Evolutionary conservation across 2,329 filamentous ascomycete species (phyloP).

Genomic region (Ceratocystis cacaofunesta): DNA sequence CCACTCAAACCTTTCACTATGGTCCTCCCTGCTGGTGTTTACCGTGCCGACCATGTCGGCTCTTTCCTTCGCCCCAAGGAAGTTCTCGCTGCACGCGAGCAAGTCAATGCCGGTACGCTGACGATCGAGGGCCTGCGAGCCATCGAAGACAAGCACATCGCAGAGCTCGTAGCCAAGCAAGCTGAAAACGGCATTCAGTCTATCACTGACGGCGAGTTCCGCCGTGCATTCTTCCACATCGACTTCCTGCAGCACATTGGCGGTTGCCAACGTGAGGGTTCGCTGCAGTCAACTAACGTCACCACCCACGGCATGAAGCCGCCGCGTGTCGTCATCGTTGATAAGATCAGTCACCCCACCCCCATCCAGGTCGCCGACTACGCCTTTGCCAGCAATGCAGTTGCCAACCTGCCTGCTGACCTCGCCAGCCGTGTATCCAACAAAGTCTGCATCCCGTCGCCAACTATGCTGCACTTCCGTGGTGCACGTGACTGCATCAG

Average conservation of each 20-base stretch:
- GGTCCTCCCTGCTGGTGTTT: slow-evolving; percentile 14
- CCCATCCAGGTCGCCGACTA: slow-evolving; percentile 33
- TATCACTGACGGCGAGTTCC: slow-evolving; percentile 56
- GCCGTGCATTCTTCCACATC: slow-evolving; percentile 35
- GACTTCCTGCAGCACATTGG: slow-evolving; percentile 35
- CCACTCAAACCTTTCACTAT: neutral
- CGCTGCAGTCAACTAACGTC: slow-evolving; percentile 28
- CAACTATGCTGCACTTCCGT: slow-evolving; percentile 49
- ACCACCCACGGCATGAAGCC: slow-evolving; percentile 27
- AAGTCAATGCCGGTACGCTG: slow-evolving; percentile 14
- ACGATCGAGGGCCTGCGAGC: slow-evolving; percentile 29
- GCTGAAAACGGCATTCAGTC: slow-evolving; percentile 45
- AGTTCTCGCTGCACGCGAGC: slow-evolving; percentile 13
- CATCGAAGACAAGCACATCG: slow-evolving; percentile 43
- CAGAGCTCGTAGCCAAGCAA: slow-evolving; percentile 50
- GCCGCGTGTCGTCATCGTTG: slow-evolving; percentile 22
- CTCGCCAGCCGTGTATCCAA: slow-evolving; percentile 38
- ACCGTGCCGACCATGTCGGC: slow-evolving; percentile 17
- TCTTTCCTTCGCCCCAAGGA: slow-evolving; percentile 15
- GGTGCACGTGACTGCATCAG: slow-evolving; percentile 39
- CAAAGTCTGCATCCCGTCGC: slow-evolving; percentile 53
- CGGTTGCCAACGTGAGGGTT: slow-evolving; percentile 26
- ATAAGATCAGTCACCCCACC: slow-evolving; percentile 29
- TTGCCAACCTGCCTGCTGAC: slow-evolving; percentile 33
- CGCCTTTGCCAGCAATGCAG: slow-evolving; percentile 25